phyloP scores from a whole-genome alignment of 345 rosid species.

The Cardamine chenopodiifolia region DNA sequence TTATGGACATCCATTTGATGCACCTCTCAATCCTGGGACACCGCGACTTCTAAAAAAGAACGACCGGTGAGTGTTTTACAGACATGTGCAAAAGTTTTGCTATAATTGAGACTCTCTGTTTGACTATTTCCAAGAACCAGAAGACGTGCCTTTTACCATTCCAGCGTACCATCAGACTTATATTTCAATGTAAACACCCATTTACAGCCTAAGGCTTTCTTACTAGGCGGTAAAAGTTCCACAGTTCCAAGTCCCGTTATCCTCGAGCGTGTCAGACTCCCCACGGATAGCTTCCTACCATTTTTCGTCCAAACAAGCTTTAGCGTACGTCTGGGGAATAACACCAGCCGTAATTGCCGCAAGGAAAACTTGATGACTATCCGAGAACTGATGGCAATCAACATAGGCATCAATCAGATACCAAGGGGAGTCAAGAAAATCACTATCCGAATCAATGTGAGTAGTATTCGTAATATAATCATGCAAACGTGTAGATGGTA shows the following conservation, averaged over 20 bases:
- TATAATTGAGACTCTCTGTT: not conserved
- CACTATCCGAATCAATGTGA: not conserved
- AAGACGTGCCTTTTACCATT: not conserved
- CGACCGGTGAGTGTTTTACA: not conserved
- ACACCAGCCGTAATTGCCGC: rapidly evolving
- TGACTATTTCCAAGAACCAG: not conserved
- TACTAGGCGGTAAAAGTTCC: not conserved
- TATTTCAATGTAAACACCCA: not conserved
- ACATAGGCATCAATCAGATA: too few species aligned
- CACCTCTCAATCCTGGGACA: not conserved
- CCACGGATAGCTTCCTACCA: too few species aligned
- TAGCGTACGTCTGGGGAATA: rapidly evolving
- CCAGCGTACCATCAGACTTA: rapidly evolving
- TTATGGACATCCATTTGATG: not conserved
- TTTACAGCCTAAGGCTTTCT: not conserved
- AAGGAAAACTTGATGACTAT: not conserved
- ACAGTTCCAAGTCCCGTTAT: not conserved
- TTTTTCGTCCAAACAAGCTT: too few species aligned
- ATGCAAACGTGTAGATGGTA: too few species aligned
- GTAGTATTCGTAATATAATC: too few species aligned
- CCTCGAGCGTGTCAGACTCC: not conserved
- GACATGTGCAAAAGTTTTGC: not conserved
- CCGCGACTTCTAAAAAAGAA: not conserved
- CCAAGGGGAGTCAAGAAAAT: not conserved
- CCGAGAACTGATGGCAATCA: not conserved